Evolutionary conservation across 495 filamentous ascomycete species (phyloP), one percentile per base, ranked within the genome.

Genomic region (Alectoria sarmentosa): DNA sequence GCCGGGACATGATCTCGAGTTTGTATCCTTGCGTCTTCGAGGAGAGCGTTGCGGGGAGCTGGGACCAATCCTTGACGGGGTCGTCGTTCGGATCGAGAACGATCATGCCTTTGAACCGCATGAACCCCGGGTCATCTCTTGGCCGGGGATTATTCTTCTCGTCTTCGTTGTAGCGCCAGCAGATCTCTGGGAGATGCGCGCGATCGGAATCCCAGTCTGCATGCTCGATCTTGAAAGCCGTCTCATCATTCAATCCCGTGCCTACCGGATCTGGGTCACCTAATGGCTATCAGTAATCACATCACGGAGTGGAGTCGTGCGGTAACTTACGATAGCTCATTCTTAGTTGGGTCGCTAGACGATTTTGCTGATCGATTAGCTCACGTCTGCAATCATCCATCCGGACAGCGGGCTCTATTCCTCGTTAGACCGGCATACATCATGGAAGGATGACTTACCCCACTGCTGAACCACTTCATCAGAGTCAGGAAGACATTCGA

Each of bases 31-130:
- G 38, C 4, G 30, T 39, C 14, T 59, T 59, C 4, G 57, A 59
- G 17, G 36, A 23, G 17, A 59, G 13, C 26, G 57, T 39, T 5
- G 26, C 3, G 4, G 57, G 57, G 39, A 59, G 1, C 6, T 59
- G n/a, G n/a, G n/a, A 6, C 57, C 57, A 59, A 39, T 59, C 30
- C 26, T 38, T 38, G 1, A 59, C 34, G 38, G 34, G 32, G 30
- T 59, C 39, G 32, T 59, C 38, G 15, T 59, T 17, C 0, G 23
- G 57, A 8, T 59, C 38, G 36, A 59, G 38, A 59, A 59, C 57
- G 30, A 59, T n/a, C 5, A 28, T 54, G 34, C 28, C 8, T 54
- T 14, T 32, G 32, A 26, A 26, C 49, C 17, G 19, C 49, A 54
- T 54, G 6, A 32, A 54, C 1, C 49, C 49, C 15, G 49, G 49